Base-by-base conservation (phyloP, 768 basidiomycete genomes). In the Panus rudis region DNA sequence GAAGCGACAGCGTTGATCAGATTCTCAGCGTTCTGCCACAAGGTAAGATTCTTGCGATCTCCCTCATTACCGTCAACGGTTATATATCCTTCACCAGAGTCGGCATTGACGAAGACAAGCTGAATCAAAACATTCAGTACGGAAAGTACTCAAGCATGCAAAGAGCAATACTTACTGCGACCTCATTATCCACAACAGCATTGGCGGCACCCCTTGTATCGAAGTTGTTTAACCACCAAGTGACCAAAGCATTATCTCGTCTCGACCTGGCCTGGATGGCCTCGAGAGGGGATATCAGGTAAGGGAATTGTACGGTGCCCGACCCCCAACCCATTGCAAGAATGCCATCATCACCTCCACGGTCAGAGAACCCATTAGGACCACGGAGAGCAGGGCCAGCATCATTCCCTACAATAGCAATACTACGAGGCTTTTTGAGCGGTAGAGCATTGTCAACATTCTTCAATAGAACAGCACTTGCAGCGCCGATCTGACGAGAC, bases 311-410 rank as follows among this genome's bases (percentile, higher is more conserved):
- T 11, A 77, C 71, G 0, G 91, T 88, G 4, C 76, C 74, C 19
- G 46, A 54, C 32, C 50, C 92, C 92, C 92, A 96, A 12, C 91
- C 91, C 82, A 92, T 84, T 6, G 89, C 90, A 17, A 96, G 70
- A 14, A 84, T 71, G 8, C 90, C 90, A 39, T 67, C 63, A 30
- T 58, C 57, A 22, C 67, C 63, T 25, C 60, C 61, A 16, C 61
- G 64, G 45, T 75, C 75, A 3, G 50, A 27, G 47, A 62, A 75
- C 5, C 63, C 70, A 54, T 79, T 79, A 2, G 76, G 73, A 3
- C 77, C 76, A 6, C 53, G 49, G 4, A 51, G 43, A 20, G 63
- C 57, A 1, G 75, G 72, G 6, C 65, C 73, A 4, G 74, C 65
- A 52, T 78, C 77, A 22, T 65, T 67, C 23, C 75, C 73, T 50